These are phyloP conservation scores for Salix dunnii DNA, from an alignment of 345 rosid genomes.

Conservation along the genomic window DNA sequence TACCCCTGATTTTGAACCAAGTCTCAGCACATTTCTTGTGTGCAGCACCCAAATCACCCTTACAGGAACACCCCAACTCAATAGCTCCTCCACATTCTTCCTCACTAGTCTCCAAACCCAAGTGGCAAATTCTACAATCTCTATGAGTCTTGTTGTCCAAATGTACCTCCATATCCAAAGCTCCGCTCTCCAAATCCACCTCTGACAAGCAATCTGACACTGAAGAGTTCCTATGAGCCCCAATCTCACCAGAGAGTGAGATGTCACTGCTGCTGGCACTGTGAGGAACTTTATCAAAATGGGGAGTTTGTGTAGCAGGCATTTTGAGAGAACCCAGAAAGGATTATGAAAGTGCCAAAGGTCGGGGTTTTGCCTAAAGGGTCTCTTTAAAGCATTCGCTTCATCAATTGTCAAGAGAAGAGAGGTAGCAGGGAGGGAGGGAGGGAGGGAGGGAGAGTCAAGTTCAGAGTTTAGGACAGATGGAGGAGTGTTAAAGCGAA, in stretches of 20 bases:
- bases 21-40: constrained; percentile 45
- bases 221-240: constrained; percentile 34
- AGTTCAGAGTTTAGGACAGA: background rate
- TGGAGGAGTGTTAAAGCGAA: background rate
- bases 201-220: constrained; percentile 47
- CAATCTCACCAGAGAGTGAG: constrained; percentile 42
- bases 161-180: constrained; percentile 33
- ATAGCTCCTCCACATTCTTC: constrained; percentile 33
- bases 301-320: constrained; percentile 28
- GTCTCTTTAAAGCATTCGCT: background rate
- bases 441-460: background rate
- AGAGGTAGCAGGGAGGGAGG: background rate
- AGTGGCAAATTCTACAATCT: constrained; percentile 73
- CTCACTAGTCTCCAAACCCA: constrained; percentile 40
- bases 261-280: constrained; percentile 27
- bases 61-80: constrained; percentile 43
- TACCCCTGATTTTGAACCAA: constrained; percentile 49
- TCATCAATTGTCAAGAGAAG: background rate
- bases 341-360: background rate
- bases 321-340: constrained; percentile 27
- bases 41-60: constrained; percentile 44
- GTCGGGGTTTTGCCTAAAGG: background rate
- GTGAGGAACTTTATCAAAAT: constrained; percentile 7
- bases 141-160: constrained; percentile 30
- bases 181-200: constrained; percentile 48